Percentiles rank a stretch among this genome's conserved stretches.
Evolutionary conservation across 2,329 filamentous ascomycete genomes (phyloP).

Genomic region (Aspergillus glaucus): DNA sequence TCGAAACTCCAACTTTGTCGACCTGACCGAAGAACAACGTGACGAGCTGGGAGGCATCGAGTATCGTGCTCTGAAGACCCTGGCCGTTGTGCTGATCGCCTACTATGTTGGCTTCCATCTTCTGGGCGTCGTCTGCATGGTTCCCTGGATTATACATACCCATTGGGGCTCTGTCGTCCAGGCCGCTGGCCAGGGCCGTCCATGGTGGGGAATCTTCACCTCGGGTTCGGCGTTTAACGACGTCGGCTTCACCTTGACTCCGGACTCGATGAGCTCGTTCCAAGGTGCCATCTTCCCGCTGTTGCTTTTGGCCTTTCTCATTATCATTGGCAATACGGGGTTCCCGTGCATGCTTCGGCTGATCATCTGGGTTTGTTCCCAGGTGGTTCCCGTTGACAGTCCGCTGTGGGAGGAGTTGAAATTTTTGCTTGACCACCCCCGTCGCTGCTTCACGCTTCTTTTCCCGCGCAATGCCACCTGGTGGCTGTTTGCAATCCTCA

Average conservation of each 20-base stretch:
- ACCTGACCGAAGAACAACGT: slow-evolving; percentile 80
- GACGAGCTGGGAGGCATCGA: slow-evolving; percentile 96
- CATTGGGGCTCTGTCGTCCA: slow-evolving; percentile 62
- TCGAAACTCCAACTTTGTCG: slow-evolving; percentile 86
- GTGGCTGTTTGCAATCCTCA: slow-evolving; percentile 87
- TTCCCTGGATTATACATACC: slow-evolving; percentile 70
- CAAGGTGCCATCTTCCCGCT: slow-evolving; percentile 68
- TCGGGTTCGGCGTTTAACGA: slow-evolving; percentile 87
- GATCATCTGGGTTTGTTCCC: slow-evolving; percentile 76
- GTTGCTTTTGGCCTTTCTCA: slow-evolving; percentile 73
- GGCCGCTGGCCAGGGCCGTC: slow-evolving; percentile 54
- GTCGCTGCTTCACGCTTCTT: slow-evolving; percentile 89
- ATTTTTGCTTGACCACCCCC: slow-evolving; percentile 88
- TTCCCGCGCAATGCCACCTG: slow-evolving; percentile 88
- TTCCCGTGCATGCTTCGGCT: slow-evolving; percentile 93
- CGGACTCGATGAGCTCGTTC: slow-evolving; percentile 91
- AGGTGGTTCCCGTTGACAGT: slow-evolving; percentile 57
- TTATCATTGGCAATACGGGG: slow-evolving; percentile 90
- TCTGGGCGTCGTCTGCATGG: slow-evolving; percentile 64
- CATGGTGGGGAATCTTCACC: slow-evolving; percentile 92
- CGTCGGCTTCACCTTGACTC: slow-evolving; percentile 85
- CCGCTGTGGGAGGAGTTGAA: slow-evolving; percentile 82
- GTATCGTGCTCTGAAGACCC: slow-evolving; percentile 82
- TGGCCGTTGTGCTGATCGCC: slow-evolving; percentile 67
- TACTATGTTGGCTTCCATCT: slow-evolving; percentile 84